These are phyloP conservation scores for Aspergillus neoniger DNA, from an alignment of 2,329 filamentous ascomycete genomes.

Conservation along the genomic window DNA sequence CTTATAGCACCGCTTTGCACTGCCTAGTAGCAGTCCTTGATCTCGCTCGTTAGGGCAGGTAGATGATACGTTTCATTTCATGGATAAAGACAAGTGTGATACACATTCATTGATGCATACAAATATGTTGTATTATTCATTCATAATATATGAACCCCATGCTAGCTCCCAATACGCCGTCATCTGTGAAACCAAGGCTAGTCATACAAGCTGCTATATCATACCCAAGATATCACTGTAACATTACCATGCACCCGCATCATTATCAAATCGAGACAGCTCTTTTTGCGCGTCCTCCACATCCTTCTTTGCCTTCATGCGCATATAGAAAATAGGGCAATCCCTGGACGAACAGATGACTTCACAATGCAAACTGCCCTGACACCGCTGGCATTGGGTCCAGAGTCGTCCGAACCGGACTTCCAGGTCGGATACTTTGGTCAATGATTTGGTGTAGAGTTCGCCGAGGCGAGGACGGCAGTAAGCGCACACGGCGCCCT, in stretches of 20 bases:
- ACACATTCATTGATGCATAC: not conserved
- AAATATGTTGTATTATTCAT: not conserved
- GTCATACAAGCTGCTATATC: slow-evolving; percentile 18
- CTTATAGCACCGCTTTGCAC: too few relatives aligned
- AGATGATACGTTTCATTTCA: too few relatives aligned
- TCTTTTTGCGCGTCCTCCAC: slow-evolving; percentile 94
- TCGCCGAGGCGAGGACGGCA: slow-evolving; percentile 85
- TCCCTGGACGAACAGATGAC: slow-evolving; percentile 96
- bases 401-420: slow-evolving; percentile 89
- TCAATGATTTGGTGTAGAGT: slow-evolving; percentile 87
- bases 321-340: slow-evolving; percentile 99
- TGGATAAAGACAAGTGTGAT: too few relatives aligned
- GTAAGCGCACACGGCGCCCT: slow-evolving; percentile 83
- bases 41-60: too few relatives aligned
- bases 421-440: slow-evolving; percentile 87
- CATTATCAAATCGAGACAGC: slow-evolving; percentile 82
- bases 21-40: too few relatives aligned
- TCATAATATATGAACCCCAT: not conserved
- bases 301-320: slow-evolving; percentile 99
- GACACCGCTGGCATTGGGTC: slow-evolving; percentile 97
- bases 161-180: slow-evolving; percentile 17
- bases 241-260: slow-evolving; percentile 68
- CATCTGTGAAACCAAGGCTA: not conserved
- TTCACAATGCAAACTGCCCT: slow-evolving; percentile 96
- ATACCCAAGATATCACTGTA: slow-evolving; percentile 1